Conservation (phyloP, 2,329 filamentous ascomycete species). For the Paecilomyces niveus region DNA sequence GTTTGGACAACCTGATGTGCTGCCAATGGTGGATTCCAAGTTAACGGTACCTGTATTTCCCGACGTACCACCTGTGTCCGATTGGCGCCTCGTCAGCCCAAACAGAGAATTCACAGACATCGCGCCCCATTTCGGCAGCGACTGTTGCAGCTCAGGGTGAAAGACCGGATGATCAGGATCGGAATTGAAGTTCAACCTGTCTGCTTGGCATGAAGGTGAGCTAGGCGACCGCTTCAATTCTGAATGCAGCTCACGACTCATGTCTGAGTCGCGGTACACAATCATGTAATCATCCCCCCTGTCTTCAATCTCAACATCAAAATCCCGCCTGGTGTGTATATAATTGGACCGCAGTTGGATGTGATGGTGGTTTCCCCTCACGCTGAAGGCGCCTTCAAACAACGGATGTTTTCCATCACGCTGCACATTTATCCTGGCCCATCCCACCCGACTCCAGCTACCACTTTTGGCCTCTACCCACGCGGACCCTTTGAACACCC, state of each 20-base stretch:
- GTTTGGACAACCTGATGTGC: conserved; percentile 72
- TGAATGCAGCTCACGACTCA: conserved; percentile 44
- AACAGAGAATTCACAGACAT: conserved; percentile 61
- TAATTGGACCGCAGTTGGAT: conserved; percentile 72
- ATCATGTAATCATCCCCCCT: conserved; percentile 71
- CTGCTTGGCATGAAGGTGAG: conserved; percentile 58
- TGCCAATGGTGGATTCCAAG: conserved; percentile 70
- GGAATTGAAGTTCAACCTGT: conserved; percentile 74
- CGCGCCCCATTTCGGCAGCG: conserved; percentile 51
- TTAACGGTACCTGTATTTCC: conserved; percentile 78
- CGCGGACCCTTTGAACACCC: conserved; percentile 74
- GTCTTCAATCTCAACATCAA: conserved; percentile 60
- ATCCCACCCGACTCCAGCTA: conserved; percentile 75
- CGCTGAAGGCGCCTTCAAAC: conserved; percentile 83
- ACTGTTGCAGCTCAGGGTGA: conserved; percentile 44
- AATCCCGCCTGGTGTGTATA: conserved; percentile 58
- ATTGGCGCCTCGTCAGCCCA: conserved; percentile 55
- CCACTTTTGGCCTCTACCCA: conserved; percentile 59
- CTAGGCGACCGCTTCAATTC: conserved; percentile 58
- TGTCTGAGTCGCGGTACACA: conserved; percentile 85
- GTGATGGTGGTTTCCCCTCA: conserved; percentile 79
- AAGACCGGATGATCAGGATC: conserved; percentile 63
- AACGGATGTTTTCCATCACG: conserved; percentile 70
- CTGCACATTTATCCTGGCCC: conserved; percentile 73
- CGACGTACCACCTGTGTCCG: conserved; percentile 60